phyloP scores from a whole-genome alignment of 2,329 filamentous ascomycete species.

The Nothopassalora personata region DNA sequence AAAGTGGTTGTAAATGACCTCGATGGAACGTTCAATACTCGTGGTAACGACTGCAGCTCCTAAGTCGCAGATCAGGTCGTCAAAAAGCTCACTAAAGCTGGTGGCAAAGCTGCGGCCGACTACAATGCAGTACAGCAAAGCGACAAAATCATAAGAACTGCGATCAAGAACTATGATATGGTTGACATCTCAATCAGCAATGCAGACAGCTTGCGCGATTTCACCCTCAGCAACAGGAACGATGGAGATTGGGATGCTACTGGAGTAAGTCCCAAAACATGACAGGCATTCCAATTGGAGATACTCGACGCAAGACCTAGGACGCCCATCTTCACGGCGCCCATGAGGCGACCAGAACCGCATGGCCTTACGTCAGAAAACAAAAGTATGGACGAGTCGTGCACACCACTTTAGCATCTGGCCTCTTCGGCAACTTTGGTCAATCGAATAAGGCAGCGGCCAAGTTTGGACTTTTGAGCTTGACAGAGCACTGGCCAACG shows the following conservation, averaged over 20 bases:
- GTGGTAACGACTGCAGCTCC: slow-evolving; percentile 70
- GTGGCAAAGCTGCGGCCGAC: slow-evolving; percentile 92
- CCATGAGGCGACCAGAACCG: slow-evolving; percentile 93
- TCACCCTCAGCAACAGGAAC: slow-evolving; percentile 97
- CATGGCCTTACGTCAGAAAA: slow-evolving; percentile 98
- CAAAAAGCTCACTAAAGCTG: slow-evolving; percentile 72
- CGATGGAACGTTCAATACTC: slow-evolving; percentile 84
- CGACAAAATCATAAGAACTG: slow-evolving; percentile 85
- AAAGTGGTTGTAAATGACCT: slow-evolving; percentile 94
- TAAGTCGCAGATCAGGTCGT: slow-evolving; percentile 71
- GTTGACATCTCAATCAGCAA: slow-evolving; percentile 89
- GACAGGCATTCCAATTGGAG: neutral
- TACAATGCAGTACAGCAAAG: slow-evolving; percentile 91
- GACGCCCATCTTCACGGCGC: slow-evolving; percentile 77
- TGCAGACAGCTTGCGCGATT: slow-evolving; percentile 84
- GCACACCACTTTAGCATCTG: slow-evolving; percentile 91
- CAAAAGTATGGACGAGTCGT: slow-evolving; percentile 95
- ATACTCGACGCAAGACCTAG: neutral
- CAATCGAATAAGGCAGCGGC: slow-evolving; percentile 96
- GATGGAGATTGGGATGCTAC: slow-evolving; percentile 93
- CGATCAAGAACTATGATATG: slow-evolving; percentile 71
- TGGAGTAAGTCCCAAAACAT: slow-evolving; percentile 44
- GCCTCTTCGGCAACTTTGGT: slow-evolving; percentile 97
- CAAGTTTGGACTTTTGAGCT: slow-evolving; percentile 89
- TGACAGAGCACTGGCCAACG: slow-evolving; percentile 96